Evolutionary conservation across 805 yeast genomes (phyloP), one percentile per base, ranked within the genome.

Genomic region (Candida germanica): DNA sequence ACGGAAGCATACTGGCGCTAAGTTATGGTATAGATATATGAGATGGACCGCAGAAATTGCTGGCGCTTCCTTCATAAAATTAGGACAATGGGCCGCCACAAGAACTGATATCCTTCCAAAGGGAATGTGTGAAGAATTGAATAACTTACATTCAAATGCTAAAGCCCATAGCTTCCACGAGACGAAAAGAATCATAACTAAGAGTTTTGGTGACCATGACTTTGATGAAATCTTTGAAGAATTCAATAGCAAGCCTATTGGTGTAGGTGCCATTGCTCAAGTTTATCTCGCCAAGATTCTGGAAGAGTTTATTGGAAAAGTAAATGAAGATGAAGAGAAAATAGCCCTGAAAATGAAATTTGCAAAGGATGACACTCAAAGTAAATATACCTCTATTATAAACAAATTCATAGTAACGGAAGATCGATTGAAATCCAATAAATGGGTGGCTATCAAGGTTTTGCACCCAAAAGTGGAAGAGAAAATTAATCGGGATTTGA

Each of bases 81-180:
- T 93, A 39, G 98, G 98, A 3, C 99, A 93, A 64, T 93, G 99
- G 99, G 98, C 98, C 0, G 97, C 97, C 2, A 84, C 96, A 8
- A 75, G 99, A 58, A 86, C 95, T 0, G 99, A 93, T 60, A 83
- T 93, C 22, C 91, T 93, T 61, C 83, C 96, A 3, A 66, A 63
- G 31, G 85, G 75, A 26, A 61, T 91, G 58, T 91, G 98, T 56
- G 75, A 76, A 15, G 88, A 85, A 51, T 62, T 93, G 48, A 76
- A 86, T 7, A 63, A 73, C 16, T 63, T 93, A 37, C 99, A 93
- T 58, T 85, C 96, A 4, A 77, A 87, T 53, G 91, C 88, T 7
- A 77, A 74, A 39, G 72, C 82, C 5, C 99, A 93, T 64, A 63
- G 83, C 0, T 57, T 86, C 21, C 46, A 53, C 1, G 69, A 71